Base-by-base conservation (phyloP, 2,329 filamentous ascomycete genomes). In the Cordyceps pruinosa region DNA sequence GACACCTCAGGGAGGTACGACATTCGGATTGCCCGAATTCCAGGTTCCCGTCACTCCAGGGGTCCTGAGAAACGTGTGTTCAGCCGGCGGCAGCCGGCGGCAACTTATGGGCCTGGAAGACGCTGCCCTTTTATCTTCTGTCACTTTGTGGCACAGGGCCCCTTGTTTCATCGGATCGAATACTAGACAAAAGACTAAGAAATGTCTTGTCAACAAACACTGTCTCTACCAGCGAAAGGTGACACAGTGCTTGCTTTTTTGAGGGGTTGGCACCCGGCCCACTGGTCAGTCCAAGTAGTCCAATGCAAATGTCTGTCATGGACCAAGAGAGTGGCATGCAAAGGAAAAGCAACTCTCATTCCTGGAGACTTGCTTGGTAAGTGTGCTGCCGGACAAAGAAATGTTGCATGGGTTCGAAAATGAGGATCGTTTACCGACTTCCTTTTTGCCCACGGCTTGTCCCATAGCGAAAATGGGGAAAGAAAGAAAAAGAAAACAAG, bases 191-290 rank as follows among this genome's bases (percentile, higher is more conserved):
- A 30, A 28, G 2, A 28, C 17, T 10, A 23, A 30, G 19, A 55
- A 34, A 54, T 4, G 37, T 26, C 23, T 35, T 19, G 25, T 32
- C 28, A 30, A 25, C 39, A 42, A 15, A 34, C 5, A 34, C 23
- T 45, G 50, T 45, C n/a, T 55, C 52, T 55, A 8, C 44, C 26
- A 34, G 25, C 26, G 13, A 32, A 48, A 55, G 34, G n/a, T 34
- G 19, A 48, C 19, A 41, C 34, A 5, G 35, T 25, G 19, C 42
- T 56, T 56, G 53, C 53, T 56, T 56, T 56, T 56, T 48, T 15
- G 53, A 49, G 53, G 53, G 53, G 45, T 41, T 55, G 42, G 26
- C 8, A 32, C 44, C 23, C n/a, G 26, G 53, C 45, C 53, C 44
- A 56, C 52, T 35, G 42, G 28, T 34, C 25, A 25, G 39, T 42